These are phyloP conservation scores for Sanghuangporus weigelae DNA, from an alignment of 1,284 basidiomycete genomes.

Conservation along the genomic window DNA sequence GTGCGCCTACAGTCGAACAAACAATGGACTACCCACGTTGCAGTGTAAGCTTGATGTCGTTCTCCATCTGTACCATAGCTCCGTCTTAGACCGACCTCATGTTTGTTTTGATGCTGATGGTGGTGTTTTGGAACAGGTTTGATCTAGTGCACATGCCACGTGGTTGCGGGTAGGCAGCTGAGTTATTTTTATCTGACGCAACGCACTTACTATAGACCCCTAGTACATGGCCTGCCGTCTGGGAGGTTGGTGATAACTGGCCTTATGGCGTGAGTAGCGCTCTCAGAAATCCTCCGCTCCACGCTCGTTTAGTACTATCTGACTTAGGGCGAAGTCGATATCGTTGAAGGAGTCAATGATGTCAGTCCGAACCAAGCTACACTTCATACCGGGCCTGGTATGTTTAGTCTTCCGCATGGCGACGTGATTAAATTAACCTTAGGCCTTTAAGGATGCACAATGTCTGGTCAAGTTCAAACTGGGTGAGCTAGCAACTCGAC, in stretches of 20 bases:
- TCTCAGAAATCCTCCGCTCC: neutral
- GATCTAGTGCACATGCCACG: conserved; percentile 45
- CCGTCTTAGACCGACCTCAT: neutral
- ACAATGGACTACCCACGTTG: conserved; percentile 30
- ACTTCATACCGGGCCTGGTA: conserved; percentile 38
- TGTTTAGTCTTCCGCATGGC: conserved; percentile 12
- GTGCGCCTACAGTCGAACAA: conserved; percentile 30
- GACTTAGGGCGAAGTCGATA: conserved; percentile 30
- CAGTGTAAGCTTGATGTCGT: conserved; percentile 22
- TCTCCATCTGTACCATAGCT: neutral
- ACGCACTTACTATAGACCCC: neutral
- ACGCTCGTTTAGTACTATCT: neutral
- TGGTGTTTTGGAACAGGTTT: conserved; percentile 23
- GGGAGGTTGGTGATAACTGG: conserved; percentile 33
- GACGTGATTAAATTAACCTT: neutral
- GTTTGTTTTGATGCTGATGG: neutral
- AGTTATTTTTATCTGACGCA: neutral
- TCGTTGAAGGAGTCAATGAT: conserved; percentile 35
- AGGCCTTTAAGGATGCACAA: conserved; percentile 7
- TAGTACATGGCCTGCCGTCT: conserved; percentile 40
- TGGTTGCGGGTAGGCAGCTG: conserved; percentile 54
- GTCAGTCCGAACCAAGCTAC: conserved; percentile 33
- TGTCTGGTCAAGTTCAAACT: conserved; percentile 19
- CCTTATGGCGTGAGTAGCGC: conserved; percentile 24
- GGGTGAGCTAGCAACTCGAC: conserved; percentile 23